Evolutionary conservation across 2,329 filamentous ascomycete species (phyloP), one percentile per base, ranked within the genome.

Genomic region (Sporothrix variecibatus): DNA sequence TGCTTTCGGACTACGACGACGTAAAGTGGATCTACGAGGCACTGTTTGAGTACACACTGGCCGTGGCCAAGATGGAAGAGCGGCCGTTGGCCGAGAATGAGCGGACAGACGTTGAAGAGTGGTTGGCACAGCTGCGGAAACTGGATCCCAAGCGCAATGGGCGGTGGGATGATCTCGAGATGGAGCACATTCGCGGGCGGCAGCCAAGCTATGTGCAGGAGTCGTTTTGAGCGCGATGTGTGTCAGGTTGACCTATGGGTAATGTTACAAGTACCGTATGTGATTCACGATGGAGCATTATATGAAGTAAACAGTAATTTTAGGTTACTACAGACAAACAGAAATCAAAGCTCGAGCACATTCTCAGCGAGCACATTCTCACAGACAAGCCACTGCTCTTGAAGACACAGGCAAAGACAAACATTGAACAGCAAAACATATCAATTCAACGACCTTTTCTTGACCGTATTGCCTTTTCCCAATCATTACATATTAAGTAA

Each of bases 11-110:
- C 76, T 95, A 88, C 76, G 75, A 80, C 3, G 83, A 87, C 70
- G 81, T 84, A 81, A 97, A 97, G 82, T 96, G 94, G 89, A 93
- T 97, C 62, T 97, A 97, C 80, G 93, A 97, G 82, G 92, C 92
- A 5, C 85, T 98, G 70, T 86, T 98, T 31, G 90, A 94, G 76
- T 94, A 94, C 79, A 91, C 91, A 0, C 80, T 91, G 40, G 83
- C 85, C 43, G 81, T 92, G n/a, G 86, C 85, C 73, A 81, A 82
- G n/a, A 79, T 93, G 75, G 86, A 87, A 78, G 82, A 83, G 82
- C 78, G 83, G 64, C 79, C 81, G 74, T 86, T 81, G 2, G 77
- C 77, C 11, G 74, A 76, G 1, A 80, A 83, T 6, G 85, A 88
- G 76, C 82, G 82, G 75, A 78, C 79, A 9, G 85, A 89, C 69